Conservation (phyloP, 164 flowering plant species). For the Vitis rupestris region DNA sequence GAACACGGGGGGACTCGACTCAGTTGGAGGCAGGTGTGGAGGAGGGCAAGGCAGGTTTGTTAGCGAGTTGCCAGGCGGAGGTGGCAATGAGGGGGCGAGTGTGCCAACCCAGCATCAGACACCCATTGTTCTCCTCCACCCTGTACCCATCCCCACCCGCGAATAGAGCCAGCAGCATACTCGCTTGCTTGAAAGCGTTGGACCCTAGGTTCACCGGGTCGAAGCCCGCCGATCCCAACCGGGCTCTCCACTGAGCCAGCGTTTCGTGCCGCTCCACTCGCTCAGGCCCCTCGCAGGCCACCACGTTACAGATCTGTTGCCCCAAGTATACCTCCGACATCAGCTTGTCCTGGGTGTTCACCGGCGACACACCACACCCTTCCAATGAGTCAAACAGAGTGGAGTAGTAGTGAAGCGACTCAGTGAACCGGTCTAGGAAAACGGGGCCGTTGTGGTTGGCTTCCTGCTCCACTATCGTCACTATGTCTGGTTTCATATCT, state of each 20-base stretch:
- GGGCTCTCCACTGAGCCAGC: slow-evolving; percentile 39
- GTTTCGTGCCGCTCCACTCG: slow-evolving; percentile 62
- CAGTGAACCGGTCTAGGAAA: slow-evolving; percentile 57
- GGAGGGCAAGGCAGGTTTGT: not conserved
- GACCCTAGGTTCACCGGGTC: slow-evolving; percentile 50
- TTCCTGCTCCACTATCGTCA: slow-evolving; percentile 58
- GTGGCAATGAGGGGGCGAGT: slow-evolving; percentile 56
- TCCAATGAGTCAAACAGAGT: slow-evolving; percentile 60
- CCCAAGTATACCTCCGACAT: slow-evolving; percentile 57
- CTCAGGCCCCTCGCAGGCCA: slow-evolving; percentile 52
- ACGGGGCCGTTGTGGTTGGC: slow-evolving; percentile 53
- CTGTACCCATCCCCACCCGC: slow-evolving; percentile 57
- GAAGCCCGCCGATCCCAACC: slow-evolving; percentile 46
- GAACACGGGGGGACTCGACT: not conserved
- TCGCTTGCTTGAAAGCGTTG: slow-evolving; percentile 59
- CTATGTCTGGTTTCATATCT: slow-evolving; percentile 45
- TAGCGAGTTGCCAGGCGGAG: slow-evolving; percentile 49
- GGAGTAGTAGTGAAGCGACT: slow-evolving; percentile 55
- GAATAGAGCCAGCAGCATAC: slow-evolving; percentile 45
- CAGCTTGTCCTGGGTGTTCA: slow-evolving; percentile 27
- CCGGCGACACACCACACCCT: slow-evolving; percentile 14
- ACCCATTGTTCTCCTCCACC: slow-evolving; percentile 57
- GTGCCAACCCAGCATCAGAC: slow-evolving; percentile 59
- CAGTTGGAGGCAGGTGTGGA: not conserved
- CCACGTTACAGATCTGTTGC: slow-evolving; percentile 52